phyloP scores from a whole-genome alignment of 1,284 basidiomycete genomes.

The Thelephora terrestris region DNA sequence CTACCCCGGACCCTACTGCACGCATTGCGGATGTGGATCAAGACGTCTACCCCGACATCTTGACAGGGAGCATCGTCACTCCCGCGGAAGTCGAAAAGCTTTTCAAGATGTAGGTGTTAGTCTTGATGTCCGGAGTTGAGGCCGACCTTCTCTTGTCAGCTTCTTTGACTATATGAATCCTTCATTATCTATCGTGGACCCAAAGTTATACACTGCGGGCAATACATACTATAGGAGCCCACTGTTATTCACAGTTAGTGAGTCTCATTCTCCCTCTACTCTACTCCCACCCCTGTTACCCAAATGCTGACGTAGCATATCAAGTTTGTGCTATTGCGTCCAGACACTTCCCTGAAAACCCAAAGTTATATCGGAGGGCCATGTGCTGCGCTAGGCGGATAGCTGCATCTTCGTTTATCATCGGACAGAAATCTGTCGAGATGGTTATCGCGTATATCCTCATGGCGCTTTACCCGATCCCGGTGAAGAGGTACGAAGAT shows the following conservation, averaged over 20 bases:
- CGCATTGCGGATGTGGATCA: conserved; percentile 16
- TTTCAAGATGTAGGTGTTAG: conserved; percentile 58
- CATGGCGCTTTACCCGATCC: conserved; percentile 63
- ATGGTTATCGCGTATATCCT: conserved; percentile 66
- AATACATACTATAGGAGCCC: conserved; percentile 65
- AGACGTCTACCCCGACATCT: conserved; percentile 56
- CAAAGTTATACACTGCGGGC: conserved; percentile 65
- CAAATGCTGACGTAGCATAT: neutral
- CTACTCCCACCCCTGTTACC: neutral
- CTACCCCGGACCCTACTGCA: neutral
- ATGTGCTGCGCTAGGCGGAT: conserved; percentile 67
- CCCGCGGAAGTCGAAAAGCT: conserved; percentile 65
- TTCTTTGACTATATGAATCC: conserved; percentile 71
- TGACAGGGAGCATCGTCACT: conserved; percentile 59
- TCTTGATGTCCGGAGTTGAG: neutral
- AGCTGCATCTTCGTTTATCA: conserved; percentile 62
- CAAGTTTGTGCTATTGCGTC: conserved; percentile 73
- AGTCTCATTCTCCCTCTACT: conserved; percentile 24
- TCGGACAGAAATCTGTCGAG: conserved; percentile 67
- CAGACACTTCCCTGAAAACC: conserved; percentile 56
- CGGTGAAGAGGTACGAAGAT: conserved; percentile 67
- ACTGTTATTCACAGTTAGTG: conserved; percentile 75
- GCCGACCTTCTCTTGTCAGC: conserved; percentile 26
- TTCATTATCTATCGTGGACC: conserved; percentile 62
- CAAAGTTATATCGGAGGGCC: conserved; percentile 50